These are phyloP conservation scores for Xylaria acuta DNA, from an alignment of 495 filamentous ascomycete genomes.

Conservation along the genomic window DNA sequence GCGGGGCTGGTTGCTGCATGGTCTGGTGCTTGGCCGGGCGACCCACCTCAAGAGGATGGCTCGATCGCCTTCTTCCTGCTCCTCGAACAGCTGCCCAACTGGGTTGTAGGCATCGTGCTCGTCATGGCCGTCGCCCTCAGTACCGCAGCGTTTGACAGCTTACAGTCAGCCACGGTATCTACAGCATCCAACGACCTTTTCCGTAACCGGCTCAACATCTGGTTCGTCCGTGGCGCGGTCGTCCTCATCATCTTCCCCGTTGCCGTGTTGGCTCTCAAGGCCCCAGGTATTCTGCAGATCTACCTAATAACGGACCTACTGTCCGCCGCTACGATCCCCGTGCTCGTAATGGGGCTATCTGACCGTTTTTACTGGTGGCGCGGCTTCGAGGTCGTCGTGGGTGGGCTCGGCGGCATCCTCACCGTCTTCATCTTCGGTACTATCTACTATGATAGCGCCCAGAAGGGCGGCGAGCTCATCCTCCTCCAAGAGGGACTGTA, in stretches of 20 bases:
- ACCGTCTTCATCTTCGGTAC: constrained; percentile 78
- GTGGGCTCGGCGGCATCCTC: constrained; percentile 72
- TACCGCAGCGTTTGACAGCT: constrained; percentile 75
- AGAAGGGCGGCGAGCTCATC: constrained; percentile 68
- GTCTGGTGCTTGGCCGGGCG: constrained; percentile 67
- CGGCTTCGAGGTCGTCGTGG: constrained; percentile 75
- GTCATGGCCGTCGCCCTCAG: constrained; percentile 76
- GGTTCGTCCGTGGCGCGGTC: constrained; percentile 69
- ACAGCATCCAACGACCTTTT: constrained; percentile 79
- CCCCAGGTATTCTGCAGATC: constrained; percentile 74
- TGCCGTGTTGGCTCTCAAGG: constrained; percentile 71
- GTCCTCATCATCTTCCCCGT: constrained; percentile 72
- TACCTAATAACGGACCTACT: constrained; percentile 79
- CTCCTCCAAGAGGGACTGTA: constrained; percentile 74
- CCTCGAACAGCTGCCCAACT: constrained; percentile 69
- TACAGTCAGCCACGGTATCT: constrained; percentile 79
- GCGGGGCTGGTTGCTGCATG: constrained; percentile 76
- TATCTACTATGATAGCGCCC: constrained; percentile 69
- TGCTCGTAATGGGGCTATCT: constrained; percentile 68
- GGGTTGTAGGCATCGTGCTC: constrained; percentile 77
- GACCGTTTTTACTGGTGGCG: constrained; percentile 72
- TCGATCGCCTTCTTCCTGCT: constrained; percentile 75
- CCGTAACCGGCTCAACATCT: constrained; percentile 73
- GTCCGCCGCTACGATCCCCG: constrained; percentile 71
- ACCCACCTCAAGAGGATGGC: constrained; percentile 61